Conservation (phyloP, 495 filamentous ascomycete species). For the Aspergillus steynii region DNA sequence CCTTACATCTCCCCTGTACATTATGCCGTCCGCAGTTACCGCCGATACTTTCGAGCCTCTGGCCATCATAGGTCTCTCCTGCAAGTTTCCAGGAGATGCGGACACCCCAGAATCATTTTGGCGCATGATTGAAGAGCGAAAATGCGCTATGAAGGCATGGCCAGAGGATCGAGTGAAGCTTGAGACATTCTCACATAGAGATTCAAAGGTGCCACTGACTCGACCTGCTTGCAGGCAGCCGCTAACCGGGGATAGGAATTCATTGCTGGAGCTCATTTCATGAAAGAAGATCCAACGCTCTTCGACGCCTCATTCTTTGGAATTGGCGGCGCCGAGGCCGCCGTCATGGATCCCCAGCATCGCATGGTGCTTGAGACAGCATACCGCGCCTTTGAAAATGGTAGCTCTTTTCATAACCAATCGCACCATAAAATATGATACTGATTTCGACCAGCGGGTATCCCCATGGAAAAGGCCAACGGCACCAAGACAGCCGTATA, state of each 20-base stretch:
- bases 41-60: too few relatives aligned
- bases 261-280: slow-evolving; percentile 24
- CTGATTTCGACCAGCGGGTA: neutral
- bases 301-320: slow-evolving; percentile 54
- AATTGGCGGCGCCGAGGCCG: slow-evolving; percentile 36
- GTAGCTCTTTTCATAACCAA: neutral
- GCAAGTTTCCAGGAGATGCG: too few relatives aligned
- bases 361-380: slow-evolving; percentile 46
- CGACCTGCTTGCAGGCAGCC: slow-evolving; percentile 48
- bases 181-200: too few relatives aligned
- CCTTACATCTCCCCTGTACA: too few relatives aligned
- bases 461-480: neutral
- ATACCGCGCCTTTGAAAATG: slow-evolving; percentile 12
- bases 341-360: slow-evolving; percentile 36
- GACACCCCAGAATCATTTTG: too few relatives aligned
- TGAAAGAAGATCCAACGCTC: slow-evolving; percentile 30
- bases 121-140: too few relatives aligned
- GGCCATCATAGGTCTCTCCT: too few relatives aligned
- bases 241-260: slow-evolving; percentile 13
- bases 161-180: too few relatives aligned
- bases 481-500: neutral
- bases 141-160: too few relatives aligned
- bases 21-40: too few relatives aligned
- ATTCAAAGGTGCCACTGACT: slow-evolving; percentile 42
- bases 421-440: too few relatives aligned